phyloP scores from a whole-genome alignment of 2,329 filamentous ascomycete species.

The Epichloe amarillans region DNA sequence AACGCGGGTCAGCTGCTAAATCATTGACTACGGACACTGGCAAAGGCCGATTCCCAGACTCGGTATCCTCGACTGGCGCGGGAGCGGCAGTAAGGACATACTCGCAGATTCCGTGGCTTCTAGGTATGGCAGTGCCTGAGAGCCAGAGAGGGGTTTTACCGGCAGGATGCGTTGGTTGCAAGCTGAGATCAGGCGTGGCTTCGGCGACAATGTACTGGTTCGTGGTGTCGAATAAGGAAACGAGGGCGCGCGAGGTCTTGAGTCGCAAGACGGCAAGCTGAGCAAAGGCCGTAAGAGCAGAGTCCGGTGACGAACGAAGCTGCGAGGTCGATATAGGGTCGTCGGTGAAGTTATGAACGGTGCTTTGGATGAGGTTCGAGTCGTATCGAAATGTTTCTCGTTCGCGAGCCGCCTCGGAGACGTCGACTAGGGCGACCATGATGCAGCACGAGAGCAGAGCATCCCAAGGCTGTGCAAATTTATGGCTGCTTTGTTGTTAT shows the following conservation, averaged over 20 bases:
- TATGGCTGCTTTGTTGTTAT: neutral
- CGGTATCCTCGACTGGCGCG: neutral
- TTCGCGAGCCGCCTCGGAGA: conserved; percentile 2
- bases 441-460: neutral
- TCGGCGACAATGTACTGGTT: conserved; percentile 34
- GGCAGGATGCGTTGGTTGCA: neutral
- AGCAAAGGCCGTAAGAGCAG: conserved; percentile 29
- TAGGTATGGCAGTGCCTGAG: conserved; percentile 12
- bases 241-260: conserved; percentile 25
- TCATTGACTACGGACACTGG: neutral
- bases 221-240: conserved; percentile 33
- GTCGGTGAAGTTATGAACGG: neutral
- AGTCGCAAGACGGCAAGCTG: conserved; percentile 31
- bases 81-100: neutral
- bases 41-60: neutral
- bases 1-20: conserved; percentile 13
- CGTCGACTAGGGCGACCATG: conserved; percentile 1
- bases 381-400: conserved; percentile 3
- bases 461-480: neutral
- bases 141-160: conserved; percentile 6
- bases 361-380: neutral
- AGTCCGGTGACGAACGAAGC: conserved; percentile 16
- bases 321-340: conserved; percentile 3
- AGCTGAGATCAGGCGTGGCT: conserved; percentile 18
- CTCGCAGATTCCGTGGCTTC: conserved; percentile 8